A percentile compares a stretch with the other conserved stretches of the same genome.
Conservation (phyloP, 768 basidiomycete species). For the Auricularia heimuer region DNA sequence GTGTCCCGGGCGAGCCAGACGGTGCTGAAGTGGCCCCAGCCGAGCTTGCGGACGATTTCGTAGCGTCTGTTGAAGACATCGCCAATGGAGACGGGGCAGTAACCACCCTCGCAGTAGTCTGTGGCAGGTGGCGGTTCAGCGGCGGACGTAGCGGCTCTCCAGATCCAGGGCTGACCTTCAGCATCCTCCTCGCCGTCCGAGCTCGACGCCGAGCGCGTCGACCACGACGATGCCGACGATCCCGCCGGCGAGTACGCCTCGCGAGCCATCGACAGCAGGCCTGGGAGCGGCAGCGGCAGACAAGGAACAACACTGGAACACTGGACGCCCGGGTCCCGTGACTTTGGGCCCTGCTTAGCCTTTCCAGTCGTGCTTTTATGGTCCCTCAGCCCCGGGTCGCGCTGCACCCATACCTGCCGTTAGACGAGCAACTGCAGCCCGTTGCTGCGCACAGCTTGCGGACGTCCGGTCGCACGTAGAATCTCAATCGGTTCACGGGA, state of each 20-base stretch:
- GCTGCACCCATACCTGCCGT: too few species aligned
- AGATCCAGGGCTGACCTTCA: background rate
- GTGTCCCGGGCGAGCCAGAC: slow-evolving; percentile 16
- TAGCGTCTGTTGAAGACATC: slow-evolving; percentile 22
- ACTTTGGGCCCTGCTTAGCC: too few species aligned
- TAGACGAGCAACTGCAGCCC: too few species aligned
- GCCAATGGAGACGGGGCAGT: slow-evolving; percentile 25
- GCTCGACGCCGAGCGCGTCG: background rate
- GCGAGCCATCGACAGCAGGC: slow-evolving; percentile 7
- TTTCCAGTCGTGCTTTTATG: too few species aligned
- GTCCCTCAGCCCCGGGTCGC: too few species aligned
- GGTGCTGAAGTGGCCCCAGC: slow-evolving; percentile 25
- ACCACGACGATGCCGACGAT: background rate
- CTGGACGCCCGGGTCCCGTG: too few species aligned
- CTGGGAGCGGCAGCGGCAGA: too few species aligned
- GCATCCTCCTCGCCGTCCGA: slow-evolving; percentile 1
- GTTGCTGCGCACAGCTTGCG: too few species aligned
- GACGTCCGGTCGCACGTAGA: too few species aligned
- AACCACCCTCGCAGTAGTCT: slow-evolving; percentile 7
- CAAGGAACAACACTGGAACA: too few species aligned
- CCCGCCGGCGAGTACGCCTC: background rate
- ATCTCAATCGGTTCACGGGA: too few species aligned
- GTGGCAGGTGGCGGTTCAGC: background rate
- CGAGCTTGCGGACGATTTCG: slow-evolving; percentile 25
- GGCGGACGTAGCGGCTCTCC: background rate